Percentiles rank a stretch among this genome's conserved stretches.
phyloP scores from a whole-genome alignment of 345 rosid species.

The Gossypium australe region DNA sequence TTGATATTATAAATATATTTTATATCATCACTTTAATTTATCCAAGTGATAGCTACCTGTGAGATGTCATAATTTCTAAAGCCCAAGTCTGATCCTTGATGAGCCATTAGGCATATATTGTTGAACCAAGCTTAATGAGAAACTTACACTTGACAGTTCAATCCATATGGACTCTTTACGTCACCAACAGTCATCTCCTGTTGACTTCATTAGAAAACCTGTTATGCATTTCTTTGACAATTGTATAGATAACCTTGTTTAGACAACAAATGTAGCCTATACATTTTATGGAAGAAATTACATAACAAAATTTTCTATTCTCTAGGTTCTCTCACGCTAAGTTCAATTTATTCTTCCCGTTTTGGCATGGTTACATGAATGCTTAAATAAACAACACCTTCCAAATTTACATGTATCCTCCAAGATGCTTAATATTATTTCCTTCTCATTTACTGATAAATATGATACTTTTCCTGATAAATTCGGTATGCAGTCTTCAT shows the following conservation, averaged over 20 bases:
- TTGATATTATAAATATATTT: background rate
- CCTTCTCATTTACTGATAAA: background rate
- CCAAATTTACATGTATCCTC: background rate
- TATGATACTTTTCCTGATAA: constrained; percentile 7
- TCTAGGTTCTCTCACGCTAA: background rate
- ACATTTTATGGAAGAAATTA: background rate
- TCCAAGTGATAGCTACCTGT: background rate
- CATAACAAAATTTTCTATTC: background rate
- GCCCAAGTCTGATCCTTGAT: background rate
- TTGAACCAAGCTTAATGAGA: background rate
- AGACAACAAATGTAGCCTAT: background rate
- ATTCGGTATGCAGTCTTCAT: constrained; percentile 54
- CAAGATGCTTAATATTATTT: background rate
- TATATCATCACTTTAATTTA: background rate
- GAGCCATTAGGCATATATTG: background rate
- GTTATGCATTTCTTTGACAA: background rate
- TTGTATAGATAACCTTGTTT: background rate
- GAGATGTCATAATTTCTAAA: background rate
- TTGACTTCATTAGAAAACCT: background rate
- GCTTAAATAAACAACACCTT: background rate
- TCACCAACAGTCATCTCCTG: background rate
- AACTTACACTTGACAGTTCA: background rate
- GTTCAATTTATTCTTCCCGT: background rate
- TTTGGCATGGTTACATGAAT: background rate
- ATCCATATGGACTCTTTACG: background rate